Evolutionary conservation across 2,329 filamentous ascomycete species (phyloP).

Genomic region (Xylariaceae sp.): DNA sequence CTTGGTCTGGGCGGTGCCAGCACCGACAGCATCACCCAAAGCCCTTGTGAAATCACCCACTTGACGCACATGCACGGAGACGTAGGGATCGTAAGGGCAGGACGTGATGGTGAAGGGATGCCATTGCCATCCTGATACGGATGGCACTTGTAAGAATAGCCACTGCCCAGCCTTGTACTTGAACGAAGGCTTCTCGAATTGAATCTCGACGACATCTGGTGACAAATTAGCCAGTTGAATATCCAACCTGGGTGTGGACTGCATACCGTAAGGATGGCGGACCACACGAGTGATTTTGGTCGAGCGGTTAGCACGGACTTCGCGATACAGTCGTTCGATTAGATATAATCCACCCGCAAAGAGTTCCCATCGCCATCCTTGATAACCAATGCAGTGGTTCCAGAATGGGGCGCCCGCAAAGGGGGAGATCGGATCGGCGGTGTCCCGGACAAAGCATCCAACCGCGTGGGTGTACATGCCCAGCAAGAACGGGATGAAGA

Average conservation of each 20-base stretch:
- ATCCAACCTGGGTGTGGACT: neutral
- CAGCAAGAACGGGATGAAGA: slow-evolving; percentile 94
- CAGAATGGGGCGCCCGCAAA: slow-evolving; percentile 80
- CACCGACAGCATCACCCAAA: slow-evolving; percentile 94
- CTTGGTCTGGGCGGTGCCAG: slow-evolving; percentile 78
- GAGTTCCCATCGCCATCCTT: slow-evolving; percentile 96
- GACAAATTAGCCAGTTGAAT: slow-evolving; percentile 30
- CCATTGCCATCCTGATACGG: slow-evolving; percentile 87
- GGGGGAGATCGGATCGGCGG: slow-evolving; percentile 64
- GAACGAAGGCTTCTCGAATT: slow-evolving; percentile 94
- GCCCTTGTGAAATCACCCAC: slow-evolving; percentile 92
- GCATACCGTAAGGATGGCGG: slow-evolving; percentile 76
- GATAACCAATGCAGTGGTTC: slow-evolving; percentile 88
- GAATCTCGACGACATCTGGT: slow-evolving; percentile 87
- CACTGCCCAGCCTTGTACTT: slow-evolving; percentile 98
- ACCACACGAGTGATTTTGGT: slow-evolving; percentile 93
- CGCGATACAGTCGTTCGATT: slow-evolving; percentile 81
- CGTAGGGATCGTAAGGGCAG: slow-evolving; percentile 90
- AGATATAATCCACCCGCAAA: slow-evolving; percentile 82
- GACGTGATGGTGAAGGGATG: slow-evolving; percentile 99
- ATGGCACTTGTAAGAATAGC: slow-evolving; percentile 92
- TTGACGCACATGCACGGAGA: slow-evolving; percentile 91
- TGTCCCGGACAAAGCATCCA: slow-evolving; percentile 93
- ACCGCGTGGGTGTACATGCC: slow-evolving; percentile 93
- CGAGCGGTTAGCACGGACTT: slow-evolving; percentile 74